Evolutionary conservation across 306 rosid genomes (phyloP), one percentile per base, ranked within the genome.

Genomic region (Acacia confusa): DNA sequence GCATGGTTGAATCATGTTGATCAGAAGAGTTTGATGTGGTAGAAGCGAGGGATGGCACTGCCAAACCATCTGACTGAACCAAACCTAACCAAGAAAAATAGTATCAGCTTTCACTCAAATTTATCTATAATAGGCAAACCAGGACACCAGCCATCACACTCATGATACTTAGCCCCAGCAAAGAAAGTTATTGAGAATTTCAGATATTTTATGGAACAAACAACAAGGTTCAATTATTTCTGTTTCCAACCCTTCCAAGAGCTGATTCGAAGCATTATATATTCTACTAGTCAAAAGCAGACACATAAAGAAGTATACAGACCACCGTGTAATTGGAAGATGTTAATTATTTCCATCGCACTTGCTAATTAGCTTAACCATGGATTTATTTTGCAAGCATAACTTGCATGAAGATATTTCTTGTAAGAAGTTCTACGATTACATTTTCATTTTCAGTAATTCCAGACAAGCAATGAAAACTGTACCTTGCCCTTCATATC

Each of bases 401-500:
- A 41, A 69, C 53, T 69, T 60, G 61, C 20, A 3, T 9, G 64
- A 50, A 50, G 75, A 77, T 13, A 40, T 20, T 19, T 30, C 44
- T 52, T 0, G 7, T 6, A 63, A 78, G 65, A 78, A 79, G 28
- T 64, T 45, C 78, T 11, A 22, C 20, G 10, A n/a, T 48, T 67
- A 15, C 43, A 58, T 47, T 77, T 72, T 53, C 43, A 81, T 47
- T 77, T 72, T 64, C 48, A 83, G 65, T 34, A 28, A 72, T 30
- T 79, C 48, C 28, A 68, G 43, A 74, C 45, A 64, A 45, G 55
- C 45, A 38, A 13, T 70, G 32, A 68, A 65, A 53, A 45, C 10
- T 13, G 68, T 92, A 95, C 99, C 98, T 93, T 86, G 98, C 48
- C 61, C 92, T 83, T 83, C 88, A 60, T 40, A 34, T 68, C 84